Evolutionary conservation across 108 stramenopile species (phyloP).

Genomic region (Discostella pseudostelligera): DNA sequence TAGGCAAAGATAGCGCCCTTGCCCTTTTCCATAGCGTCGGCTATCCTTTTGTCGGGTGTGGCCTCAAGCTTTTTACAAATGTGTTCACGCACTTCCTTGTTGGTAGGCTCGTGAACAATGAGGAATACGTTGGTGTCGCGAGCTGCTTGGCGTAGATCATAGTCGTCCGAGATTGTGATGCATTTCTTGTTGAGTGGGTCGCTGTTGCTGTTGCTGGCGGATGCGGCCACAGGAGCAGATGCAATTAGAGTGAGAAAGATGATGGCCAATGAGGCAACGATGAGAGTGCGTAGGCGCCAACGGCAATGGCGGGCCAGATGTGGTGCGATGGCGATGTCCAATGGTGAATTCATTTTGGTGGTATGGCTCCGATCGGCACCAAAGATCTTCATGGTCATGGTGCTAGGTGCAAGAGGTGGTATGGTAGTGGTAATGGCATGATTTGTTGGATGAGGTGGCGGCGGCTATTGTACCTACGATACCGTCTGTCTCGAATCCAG

Average conservation of each 20-base stretch:
- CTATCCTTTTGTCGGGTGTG: slow-evolving; percentile 21
- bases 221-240: slow-evolving; percentile 21
- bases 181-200: slow-evolving; percentile 19
- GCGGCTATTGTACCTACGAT: too few relatives aligned
- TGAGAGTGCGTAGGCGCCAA: slow-evolving; percentile 18
- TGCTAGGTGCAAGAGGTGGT: not conserved
- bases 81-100: slow-evolving; percentile 11
- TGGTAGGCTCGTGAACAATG: slow-evolving; percentile 25
- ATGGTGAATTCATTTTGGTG: not conserved
- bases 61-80: slow-evolving; percentile 34
- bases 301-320: slow-evolving; percentile 2
- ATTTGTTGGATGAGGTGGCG: too few relatives aligned
- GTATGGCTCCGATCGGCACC: too few relatives aligned
- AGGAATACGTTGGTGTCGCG: slow-evolving; percentile 42
- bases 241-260: slow-evolving; percentile 16
- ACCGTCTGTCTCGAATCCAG: too few relatives aligned
- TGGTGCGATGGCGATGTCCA: not conserved
- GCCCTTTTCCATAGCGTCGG: slow-evolving; percentile 8
- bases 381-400: too few relatives aligned
- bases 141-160: slow-evolving; percentile 38
- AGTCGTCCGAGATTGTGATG: slow-evolving; percentile 34
- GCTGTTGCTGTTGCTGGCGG: slow-evolving; percentile 13
- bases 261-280: slow-evolving; percentile 32
- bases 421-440: too few relatives aligned
- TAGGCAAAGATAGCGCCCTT: slow-evolving; percentile 34